Evolutionary conservation across 2,329 filamentous ascomycete genomes (phyloP).

Genomic region (Stachybotrys echinatus): DNA sequence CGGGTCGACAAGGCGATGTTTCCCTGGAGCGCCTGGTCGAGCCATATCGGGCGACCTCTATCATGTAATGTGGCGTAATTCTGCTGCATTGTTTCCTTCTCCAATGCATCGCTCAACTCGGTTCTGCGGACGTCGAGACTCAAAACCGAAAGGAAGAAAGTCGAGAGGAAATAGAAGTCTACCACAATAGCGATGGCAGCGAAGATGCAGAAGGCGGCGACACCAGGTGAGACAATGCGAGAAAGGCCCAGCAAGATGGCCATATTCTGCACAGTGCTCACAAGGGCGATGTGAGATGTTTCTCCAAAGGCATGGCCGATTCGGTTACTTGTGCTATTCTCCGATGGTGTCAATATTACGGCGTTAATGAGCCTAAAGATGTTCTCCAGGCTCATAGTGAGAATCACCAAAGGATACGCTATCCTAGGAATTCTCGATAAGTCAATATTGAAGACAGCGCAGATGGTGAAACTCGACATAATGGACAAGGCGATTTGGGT

Average conservation of each 20-base stretch:
- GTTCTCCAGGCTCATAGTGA: constrained; percentile 73
- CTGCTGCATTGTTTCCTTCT: constrained; percentile 44
- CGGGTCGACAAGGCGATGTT: constrained; percentile 64
- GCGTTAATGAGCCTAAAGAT: constrained; percentile 75
- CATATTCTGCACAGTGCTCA: constrained; percentile 64
- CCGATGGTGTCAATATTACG: constrained; percentile 65
- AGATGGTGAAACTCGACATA: constrained; percentile 74
- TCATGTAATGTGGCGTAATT: constrained; percentile 19
- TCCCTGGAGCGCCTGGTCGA: constrained; percentile 57
- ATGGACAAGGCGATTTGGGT: constrained; percentile 68
- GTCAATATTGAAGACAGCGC: constrained; percentile 69
- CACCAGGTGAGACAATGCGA: constrained; percentile 60
- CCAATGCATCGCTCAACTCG: constrained; percentile 69
- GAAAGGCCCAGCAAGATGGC: constrained; percentile 62
- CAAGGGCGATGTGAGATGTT: constrained; percentile 64
- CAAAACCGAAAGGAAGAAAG: constrained; percentile 74
- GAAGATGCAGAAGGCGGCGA: constrained; percentile 72
- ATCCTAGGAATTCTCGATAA: constrained; percentile 69
- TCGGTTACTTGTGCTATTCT: constrained; percentile 61
- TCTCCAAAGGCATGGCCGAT: constrained; percentile 71
- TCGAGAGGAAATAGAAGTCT: constrained; percentile 73
- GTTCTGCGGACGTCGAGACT: constrained; percentile 74
- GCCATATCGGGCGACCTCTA: constrained; percentile 38
- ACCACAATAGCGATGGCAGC: constrained; percentile 69
- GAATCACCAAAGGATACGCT: constrained; percentile 70